A percentile compares a stretch with the other conserved stretches of the same genome.
These are phyloP conservation scores for Stentor coeruleus DNA, from an alignment of 73 alveolate genomes.

Conservation along the genomic window DNA sequence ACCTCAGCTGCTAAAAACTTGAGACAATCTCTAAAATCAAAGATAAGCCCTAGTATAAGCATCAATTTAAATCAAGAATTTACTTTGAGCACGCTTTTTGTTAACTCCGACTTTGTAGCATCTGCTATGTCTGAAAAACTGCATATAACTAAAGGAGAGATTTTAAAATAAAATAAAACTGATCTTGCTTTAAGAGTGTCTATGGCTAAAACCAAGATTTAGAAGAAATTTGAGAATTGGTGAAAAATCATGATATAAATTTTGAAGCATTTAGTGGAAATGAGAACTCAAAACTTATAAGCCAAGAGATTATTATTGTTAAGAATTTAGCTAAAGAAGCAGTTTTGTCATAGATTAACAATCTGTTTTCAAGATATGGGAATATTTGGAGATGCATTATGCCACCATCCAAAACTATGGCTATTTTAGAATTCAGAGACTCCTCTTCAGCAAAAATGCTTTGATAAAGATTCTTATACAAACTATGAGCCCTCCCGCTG, in stretches of 20 bases:
- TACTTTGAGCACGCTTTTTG: slow-evolving; percentile 91
- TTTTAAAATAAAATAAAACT: slow-evolving; percentile 75
- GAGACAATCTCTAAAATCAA: not conserved
- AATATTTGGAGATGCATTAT: slow-evolving; percentile 63
- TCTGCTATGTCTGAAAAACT: slow-evolving; percentile 78
- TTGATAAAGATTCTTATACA: slow-evolving; percentile 74
- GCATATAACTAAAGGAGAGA: slow-evolving; percentile 75
- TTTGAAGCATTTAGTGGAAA: slow-evolving; percentile 72
- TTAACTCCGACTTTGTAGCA: slow-evolving; percentile 91
- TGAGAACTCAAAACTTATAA: slow-evolving; percentile 72
- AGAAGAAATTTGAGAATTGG: slow-evolving; percentile 93
- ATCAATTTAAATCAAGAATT: slow-evolving; percentile 49
- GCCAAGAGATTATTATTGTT: slow-evolving; percentile 68
- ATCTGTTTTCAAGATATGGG: slow-evolving; percentile 86
- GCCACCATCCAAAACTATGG: slow-evolving; percentile 93
- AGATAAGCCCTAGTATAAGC: slow-evolving; percentile 23
- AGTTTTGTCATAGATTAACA: slow-evolving; percentile 63
- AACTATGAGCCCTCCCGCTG: slow-evolving; percentile 47
- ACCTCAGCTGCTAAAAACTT: slow-evolving; percentile 80
- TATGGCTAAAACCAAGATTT: slow-evolving; percentile 86
- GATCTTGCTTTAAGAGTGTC: slow-evolving; percentile 90
- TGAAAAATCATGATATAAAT: slow-evolving; percentile 80
- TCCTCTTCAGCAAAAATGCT: slow-evolving; percentile 80
- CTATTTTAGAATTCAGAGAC: slow-evolving; percentile 76
- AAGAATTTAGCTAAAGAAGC: slow-evolving; percentile 80